Percentiles rank a stretch among this genome's conserved stretches.
phyloP scores from a whole-genome alignment of 306 rosid genomes.

The Phaseolus lunatus region DNA sequence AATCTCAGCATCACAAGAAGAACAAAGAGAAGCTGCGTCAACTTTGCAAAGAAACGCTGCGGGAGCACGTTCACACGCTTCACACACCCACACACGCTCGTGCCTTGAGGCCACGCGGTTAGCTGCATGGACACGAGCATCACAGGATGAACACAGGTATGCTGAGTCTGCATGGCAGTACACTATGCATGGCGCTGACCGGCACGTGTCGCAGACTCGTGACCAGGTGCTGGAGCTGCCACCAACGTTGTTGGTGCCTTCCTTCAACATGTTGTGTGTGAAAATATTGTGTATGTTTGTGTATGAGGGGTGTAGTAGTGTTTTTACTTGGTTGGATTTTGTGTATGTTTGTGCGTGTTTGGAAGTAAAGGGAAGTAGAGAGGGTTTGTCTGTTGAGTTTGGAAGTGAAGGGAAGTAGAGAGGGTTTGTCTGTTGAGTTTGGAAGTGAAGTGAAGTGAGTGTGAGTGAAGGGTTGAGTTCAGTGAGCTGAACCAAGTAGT shows the following conservation, averaged over 20 bases:
- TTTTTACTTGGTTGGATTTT: not conserved
- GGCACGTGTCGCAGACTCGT: constrained; percentile 69
- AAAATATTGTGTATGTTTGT: no score
- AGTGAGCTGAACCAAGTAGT: constrained; percentile 33
- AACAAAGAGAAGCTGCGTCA: constrained; percentile 77
- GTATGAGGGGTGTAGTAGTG: not conserved
- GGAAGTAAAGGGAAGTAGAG: not conserved
- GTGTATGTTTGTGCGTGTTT: not conserved
- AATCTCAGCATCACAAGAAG: constrained; percentile 77
- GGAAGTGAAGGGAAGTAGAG: not conserved
- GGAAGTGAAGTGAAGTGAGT: not conserved
- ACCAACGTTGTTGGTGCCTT: constrained; percentile 31
- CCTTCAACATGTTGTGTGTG: constrained; percentile 51
- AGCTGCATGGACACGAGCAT: constrained; percentile 58
- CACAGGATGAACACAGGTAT: constrained; percentile 63
- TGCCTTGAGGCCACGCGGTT: constrained; percentile 65
- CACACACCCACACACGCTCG: constrained; percentile 79
- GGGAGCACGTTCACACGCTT: constrained; percentile 77
- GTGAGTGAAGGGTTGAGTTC: not conserved
- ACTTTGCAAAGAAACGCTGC: constrained; percentile 78
- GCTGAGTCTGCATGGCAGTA: constrained; percentile 77
- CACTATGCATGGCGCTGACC: constrained; percentile 57
- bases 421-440: not conserved
- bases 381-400: not conserved
- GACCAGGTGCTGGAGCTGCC: constrained; percentile 48